Conservation (phyloP, 1,284 basidiomycete species). For the Austroboletus niveus region DNA sequence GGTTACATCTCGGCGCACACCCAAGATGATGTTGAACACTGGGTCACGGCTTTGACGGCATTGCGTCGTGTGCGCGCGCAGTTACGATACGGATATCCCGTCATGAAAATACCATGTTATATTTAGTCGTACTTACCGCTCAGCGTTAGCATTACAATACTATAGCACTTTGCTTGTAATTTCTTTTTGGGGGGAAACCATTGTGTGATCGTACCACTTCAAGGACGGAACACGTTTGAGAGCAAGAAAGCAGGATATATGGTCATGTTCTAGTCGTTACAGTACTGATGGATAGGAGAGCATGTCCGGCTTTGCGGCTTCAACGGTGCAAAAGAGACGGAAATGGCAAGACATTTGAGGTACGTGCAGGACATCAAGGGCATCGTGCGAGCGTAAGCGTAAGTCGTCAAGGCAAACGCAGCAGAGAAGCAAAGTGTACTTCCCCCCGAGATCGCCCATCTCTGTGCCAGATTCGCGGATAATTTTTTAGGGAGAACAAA, state of each 20-base stretch:
- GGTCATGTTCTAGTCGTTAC: slow-evolving; percentile 71
- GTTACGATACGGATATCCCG: slow-evolving; percentile 1
- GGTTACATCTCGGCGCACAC: slow-evolving; percentile 8
- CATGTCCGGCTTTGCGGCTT: slow-evolving; percentile 24
- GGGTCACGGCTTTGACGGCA: slow-evolving; percentile 8
- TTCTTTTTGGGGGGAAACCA: slow-evolving; percentile 13
- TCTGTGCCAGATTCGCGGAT: slow-evolving; percentile 10
- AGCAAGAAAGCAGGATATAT: slow-evolving; percentile 34
- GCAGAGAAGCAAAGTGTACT: slow-evolving; percentile 12
- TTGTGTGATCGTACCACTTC: slow-evolving; percentile 14
- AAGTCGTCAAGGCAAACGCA: slow-evolving; percentile 25
- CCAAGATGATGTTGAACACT: slow-evolving; percentile 7
- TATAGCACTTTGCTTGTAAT: slow-evolving; percentile 8
- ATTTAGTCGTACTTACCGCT: slow-evolving; percentile 9
- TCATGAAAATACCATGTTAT: slow-evolving; percentile 12
- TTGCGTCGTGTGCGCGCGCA: slow-evolving; percentile 1
- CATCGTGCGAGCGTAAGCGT: slow-evolving; percentile 22
- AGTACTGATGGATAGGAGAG: slow-evolving; percentile 37
- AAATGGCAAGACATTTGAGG: slow-evolving; percentile 20
- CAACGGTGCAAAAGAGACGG: slow-evolving; percentile 22
- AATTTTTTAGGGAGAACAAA: slow-evolving; percentile 11
- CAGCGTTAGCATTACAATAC: slow-evolving; percentile 9
- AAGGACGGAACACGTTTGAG: slow-evolving; percentile 28
- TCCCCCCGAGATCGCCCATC: slow-evolving; percentile 11
- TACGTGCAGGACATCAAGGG: slow-evolving; percentile 26